phyloP scores from a whole-genome alignment of 768 basidiomycete genomes.

The Gymnopilus dilepis region DNA sequence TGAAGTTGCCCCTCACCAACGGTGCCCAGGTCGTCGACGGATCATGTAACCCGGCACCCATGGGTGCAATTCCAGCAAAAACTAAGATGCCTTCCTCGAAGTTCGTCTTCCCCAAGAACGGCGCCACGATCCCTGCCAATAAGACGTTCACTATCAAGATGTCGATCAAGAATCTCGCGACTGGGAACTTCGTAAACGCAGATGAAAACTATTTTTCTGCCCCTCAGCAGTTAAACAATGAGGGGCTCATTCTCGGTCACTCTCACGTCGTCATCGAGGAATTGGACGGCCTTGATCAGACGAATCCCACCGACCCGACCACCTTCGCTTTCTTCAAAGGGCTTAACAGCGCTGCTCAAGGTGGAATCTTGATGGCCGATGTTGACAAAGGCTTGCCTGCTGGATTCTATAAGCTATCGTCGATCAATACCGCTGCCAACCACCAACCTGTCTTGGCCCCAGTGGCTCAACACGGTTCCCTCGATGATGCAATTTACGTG shows the following conservation, averaged over 20 bases:
- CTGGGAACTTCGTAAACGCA: slow-evolving; percentile 65
- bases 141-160: slow-evolving; percentile 56
- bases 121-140: slow-evolving; percentile 50
- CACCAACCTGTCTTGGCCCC: slow-evolving; percentile 65
- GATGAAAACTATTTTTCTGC: slow-evolving; percentile 59
- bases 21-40: slow-evolving; percentile 54
- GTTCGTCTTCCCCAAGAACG: slow-evolving; percentile 51
- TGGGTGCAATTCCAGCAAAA: slow-evolving; percentile 58
- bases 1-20: slow-evolving; percentile 56
- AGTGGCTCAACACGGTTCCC: slow-evolving; percentile 62
- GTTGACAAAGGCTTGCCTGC: slow-evolving; percentile 61
- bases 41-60: slow-evolving; percentile 67
- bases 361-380: slow-evolving; percentile 56
- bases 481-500: slow-evolving; percentile 65
- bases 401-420: slow-evolving; percentile 63
- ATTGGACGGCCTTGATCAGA: slow-evolving; percentile 49
- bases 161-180: slow-evolving; percentile 49
- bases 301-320: slow-evolving; percentile 51
- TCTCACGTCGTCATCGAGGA: slow-evolving; percentile 64
- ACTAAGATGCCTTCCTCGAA: slow-evolving; percentile 56
- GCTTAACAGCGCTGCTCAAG: slow-evolving; percentile 48
- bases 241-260: slow-evolving; percentile 60
- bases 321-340: slow-evolving; percentile 66
- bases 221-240: slow-evolving; percentile 57
- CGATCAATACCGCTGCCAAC: slow-evolving; percentile 63